Base-by-base conservation (phyloP, 306 rosid species). In the Trifolium repens region DNA sequence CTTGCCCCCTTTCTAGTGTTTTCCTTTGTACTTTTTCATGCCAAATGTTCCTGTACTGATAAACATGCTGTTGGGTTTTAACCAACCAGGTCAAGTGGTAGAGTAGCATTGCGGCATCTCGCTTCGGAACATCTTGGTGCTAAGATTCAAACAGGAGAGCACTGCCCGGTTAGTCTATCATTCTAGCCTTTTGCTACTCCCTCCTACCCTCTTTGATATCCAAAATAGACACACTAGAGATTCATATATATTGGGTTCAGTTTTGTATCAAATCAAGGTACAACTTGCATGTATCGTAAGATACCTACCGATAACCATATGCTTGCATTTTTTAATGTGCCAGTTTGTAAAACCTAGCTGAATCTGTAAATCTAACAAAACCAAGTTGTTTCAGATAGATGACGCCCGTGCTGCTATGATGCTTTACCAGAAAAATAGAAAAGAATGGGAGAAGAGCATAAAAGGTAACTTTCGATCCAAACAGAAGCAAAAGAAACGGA, bases 341-440 rank as follows among this genome's bases (percentile, higher is more conserved):
- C 17, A 50, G 22, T 22, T 50, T 50, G 55, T 15, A 2, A 22
- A 22, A 26, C 75, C 27, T 14, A 16, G 47, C 24, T 35, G 54
- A 67, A 42, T 46, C 11, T 16, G 17, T 26, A 39, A 58, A n/a
- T 74, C 15, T 69, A 49, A 63, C 72, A 60, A 50, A 40, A 73
- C 37, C 50, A 30, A 62, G 44, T 68, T 69, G 58, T 69, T 43
- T 73, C 86, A 94, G 98, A 65, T 92, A 74, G 89, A 94, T 34
- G 97, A 94, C 83, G 96, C 97, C 61, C 91, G 96, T 4, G 90
- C 97, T 9, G 97, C 96, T 2, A 94, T 94, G 99, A 50, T 92
- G 76, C 99, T 94, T 69, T 94, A 92, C 82, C 96, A 89, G 87
- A 89, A 81, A 77, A 88, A 86, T 69, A 85, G 84, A 75, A 88